A percentile compares a stretch with the other conserved stretches of the same genome.
Evolutionary conservation across 768 basidiomycete genomes (phyloP).

Genomic region (Kwoniella europaea): DNA sequence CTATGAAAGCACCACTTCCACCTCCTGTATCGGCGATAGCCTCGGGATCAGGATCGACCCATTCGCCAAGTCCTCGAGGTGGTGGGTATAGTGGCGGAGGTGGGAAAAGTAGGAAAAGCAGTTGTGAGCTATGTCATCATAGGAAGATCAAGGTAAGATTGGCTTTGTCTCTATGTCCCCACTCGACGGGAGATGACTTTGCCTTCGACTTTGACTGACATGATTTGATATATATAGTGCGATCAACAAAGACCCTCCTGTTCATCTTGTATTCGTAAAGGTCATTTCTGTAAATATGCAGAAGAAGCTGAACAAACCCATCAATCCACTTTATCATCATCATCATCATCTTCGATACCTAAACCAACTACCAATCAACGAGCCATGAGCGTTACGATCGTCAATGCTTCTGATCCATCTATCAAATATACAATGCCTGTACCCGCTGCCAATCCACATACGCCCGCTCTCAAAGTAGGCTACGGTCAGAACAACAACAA

Average conservation of each 20-base stretch:
- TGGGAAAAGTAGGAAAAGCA: conserved; percentile 47
- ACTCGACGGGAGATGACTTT: background rate
- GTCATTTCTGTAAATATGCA: conserved; percentile 26
- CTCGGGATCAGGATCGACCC: conserved; percentile 5
- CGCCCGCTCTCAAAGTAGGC: conserved; percentile 20
- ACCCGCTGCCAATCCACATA: conserved; percentile 2
- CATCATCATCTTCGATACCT: background rate
- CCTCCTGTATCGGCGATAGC: conserved; percentile 3
- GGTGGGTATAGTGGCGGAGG: conserved; percentile 11
- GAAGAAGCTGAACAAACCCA: conserved; percentile 25
- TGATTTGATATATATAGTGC: conserved; percentile 9
- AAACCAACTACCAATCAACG: conserved; percentile 6
- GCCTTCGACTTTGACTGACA: background rate
- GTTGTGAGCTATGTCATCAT: conserved; percentile 47
- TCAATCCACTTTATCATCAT: background rate
- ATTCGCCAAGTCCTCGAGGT: conserved; percentile 14
- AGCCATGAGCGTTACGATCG: conserved; percentile 26
- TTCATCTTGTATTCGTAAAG: conserved; percentile 29
- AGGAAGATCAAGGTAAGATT: conserved; percentile 45
- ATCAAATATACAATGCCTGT: conserved; percentile 30
- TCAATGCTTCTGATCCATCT: conserved; percentile 26
- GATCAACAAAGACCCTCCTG: conserved; percentile 32
- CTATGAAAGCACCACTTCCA: conserved; percentile 1
- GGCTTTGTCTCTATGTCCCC: background rate
- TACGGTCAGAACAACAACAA: conserved; percentile 8